Evolutionary conservation across 2,329 filamentous ascomycete species (phyloP).

Genomic region (Blastomyces gilchristii): DNA sequence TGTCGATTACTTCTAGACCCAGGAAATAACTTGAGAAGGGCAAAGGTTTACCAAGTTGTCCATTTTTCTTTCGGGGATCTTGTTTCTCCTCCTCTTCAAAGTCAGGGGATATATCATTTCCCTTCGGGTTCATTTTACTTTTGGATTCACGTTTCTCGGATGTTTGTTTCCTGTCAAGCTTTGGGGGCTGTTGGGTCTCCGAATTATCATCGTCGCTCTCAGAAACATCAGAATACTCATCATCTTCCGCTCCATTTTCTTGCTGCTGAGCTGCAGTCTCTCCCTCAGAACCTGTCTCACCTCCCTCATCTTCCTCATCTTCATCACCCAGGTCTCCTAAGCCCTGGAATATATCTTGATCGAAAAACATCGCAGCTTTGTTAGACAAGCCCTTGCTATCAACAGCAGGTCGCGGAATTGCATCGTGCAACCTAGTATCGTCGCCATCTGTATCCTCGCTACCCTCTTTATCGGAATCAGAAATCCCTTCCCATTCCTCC

Average conservation of each 20-base stretch:
- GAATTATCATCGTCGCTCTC: not conserved
- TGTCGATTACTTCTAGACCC: not conserved
- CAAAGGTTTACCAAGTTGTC: conserved; percentile 33
- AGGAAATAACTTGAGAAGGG: conserved; percentile 17
- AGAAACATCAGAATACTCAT: conserved; percentile 17
- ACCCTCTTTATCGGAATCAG: conserved; percentile 51
- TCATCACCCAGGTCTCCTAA: conserved; percentile 57
- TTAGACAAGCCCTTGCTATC: conserved; percentile 56
- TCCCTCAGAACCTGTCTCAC: conserved; percentile 28
- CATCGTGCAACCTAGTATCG: conserved; percentile 22
- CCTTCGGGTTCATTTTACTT: conserved; percentile 17
- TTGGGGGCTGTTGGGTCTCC: conserved; percentile 10
- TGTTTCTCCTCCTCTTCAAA: conserved; percentile 26
- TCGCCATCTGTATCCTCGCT: conserved; percentile 52
- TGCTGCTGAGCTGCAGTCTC: not conserved
- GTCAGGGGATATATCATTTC: conserved; percentile 26
- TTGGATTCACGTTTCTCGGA: conserved; percentile 16
- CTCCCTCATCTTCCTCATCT: conserved; percentile 37
- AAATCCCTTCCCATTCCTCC: conserved; percentile 88
- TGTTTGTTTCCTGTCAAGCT: conserved; percentile 18
- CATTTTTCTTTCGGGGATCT: conserved; percentile 34
- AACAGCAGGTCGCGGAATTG: conserved; percentile 13
- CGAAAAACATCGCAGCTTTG: conserved; percentile 80
- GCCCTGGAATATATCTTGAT: conserved; percentile 85
- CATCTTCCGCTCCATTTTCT: conserved; percentile 28